Base-by-base conservation (phyloP, 441 rosid genomes). In the Bocquillonia castaneifolia region DNA sequence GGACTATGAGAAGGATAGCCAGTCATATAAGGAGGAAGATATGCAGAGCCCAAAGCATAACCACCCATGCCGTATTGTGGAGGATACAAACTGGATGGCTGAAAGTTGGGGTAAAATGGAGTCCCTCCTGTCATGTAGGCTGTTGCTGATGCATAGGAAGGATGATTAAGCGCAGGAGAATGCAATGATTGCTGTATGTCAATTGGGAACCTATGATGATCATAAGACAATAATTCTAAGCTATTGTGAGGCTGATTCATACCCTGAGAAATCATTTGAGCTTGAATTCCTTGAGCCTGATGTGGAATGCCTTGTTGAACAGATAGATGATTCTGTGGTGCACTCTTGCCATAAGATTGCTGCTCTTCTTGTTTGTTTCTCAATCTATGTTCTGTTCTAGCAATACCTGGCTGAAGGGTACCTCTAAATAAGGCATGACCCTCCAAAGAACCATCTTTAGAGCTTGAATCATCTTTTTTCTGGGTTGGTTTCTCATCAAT, bases 301-400 rank as follows among this genome's bases (percentile, higher is more conserved):
- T 71, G 75, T 48, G 79, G 68, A 69, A 75, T 74, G 40, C 77
- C 83, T 63, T 81, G 84, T 64, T 84, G 89, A 0, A 72, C 58
- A 73, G 84, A 64, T 56, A 81, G 72, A 60, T 80, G 77, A 31
- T 79, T 81, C 71, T 66, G 80, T 34, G 83, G 78, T 72, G 77
- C 63, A 70, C 75, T 77, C 77, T 85, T 86, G 65, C 82, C 83
- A 63, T 76, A 83, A 78, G 86, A 71, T 55, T 84, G 87, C 63
- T 83, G 88, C 63, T 85, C 87, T 74, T 85, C 87, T 78, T 82
- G 84, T 57, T 75, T 86, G 74, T 83, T 78, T 80, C 76, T 83
- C 59, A 68, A 52, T 77, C 76, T 79, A 59, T 73, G 47, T 52
- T 79, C 86, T 37, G 75, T 64, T 77, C 70, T 64, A 9, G 86